These are phyloP conservation scores for Sclerotinia trifoliorum DNA, from an alignment of 2,329 filamentous ascomycete genomes.

Conservation along the genomic window DNA sequence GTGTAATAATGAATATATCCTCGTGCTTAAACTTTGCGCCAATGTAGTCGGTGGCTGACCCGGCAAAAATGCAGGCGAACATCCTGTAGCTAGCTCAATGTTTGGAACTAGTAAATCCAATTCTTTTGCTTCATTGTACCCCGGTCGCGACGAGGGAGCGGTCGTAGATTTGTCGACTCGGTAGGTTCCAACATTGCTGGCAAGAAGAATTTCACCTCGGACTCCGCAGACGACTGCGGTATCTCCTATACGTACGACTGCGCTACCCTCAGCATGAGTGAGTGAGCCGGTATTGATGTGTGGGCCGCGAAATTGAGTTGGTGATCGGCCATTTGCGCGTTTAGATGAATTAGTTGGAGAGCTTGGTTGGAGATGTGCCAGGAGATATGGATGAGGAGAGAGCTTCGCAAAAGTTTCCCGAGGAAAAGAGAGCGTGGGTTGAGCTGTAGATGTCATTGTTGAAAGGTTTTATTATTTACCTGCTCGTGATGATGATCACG, in stretches of 20 bases:
- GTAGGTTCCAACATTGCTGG: conserved; percentile 70
- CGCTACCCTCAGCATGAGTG: conserved; percentile 85
- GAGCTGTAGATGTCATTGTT: conserved; percentile 33
- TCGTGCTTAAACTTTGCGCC: conserved; percentile 78
- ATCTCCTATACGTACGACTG: conserved; percentile 82
- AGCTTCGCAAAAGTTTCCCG: conserved; percentile 82
- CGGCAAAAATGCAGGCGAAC: conserved; percentile 79
- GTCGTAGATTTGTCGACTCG: conserved; percentile 45
- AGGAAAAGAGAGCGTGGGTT: conserved; percentile 45
- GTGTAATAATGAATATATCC: conserved; percentile 74
- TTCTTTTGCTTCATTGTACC: conserved; percentile 50
- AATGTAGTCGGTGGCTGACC: conserved; percentile 76
- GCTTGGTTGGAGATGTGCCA: conserved; percentile 75
- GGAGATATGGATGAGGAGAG: conserved; percentile 83
- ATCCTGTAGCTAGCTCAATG: conserved; percentile 87
- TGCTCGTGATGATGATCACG: conserved; percentile 5
- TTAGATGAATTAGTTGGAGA: conserved; percentile 53
- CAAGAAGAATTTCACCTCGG: conserved; percentile 77
- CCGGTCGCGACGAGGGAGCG: conserved; percentile 39
- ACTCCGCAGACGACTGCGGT: conserved; percentile 95
- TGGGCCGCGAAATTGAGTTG: conserved; percentile 67
- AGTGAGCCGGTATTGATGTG: conserved; percentile 80
- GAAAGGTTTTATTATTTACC: conserved; percentile 16
- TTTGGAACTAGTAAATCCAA: conserved; percentile 86
- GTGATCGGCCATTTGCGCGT: conserved; percentile 78